Conservation (phyloP, 1,284 basidiomycete genomes). For the Moesziomyces antarcticus region DNA sequence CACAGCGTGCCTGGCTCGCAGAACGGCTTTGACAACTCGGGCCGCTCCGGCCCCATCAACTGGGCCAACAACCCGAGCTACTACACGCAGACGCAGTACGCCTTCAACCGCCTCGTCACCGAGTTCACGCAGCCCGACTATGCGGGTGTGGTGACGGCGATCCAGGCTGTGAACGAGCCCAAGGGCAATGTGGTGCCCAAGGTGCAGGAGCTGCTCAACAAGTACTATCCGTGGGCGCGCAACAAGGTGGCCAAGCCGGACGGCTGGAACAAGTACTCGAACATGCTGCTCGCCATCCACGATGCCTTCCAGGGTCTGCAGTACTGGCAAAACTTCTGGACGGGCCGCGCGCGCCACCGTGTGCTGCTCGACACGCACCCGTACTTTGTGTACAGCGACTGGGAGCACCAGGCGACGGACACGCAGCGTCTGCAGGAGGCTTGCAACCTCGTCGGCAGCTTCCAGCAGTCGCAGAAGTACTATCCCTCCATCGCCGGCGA, state of each 20-base stretch:
- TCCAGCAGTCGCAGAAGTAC: slow-evolving; percentile 45
- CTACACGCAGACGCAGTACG: slow-evolving; percentile 77
- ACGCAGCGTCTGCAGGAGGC: slow-evolving; percentile 50
- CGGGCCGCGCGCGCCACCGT: slow-evolving; percentile 41
- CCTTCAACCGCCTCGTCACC: slow-evolving; percentile 73
- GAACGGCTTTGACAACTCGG: slow-evolving; percentile 72
- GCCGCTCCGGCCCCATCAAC: slow-evolving; percentile 75
- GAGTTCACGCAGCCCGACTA: slow-evolving; percentile 54
- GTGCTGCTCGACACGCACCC: slow-evolving; percentile 59
- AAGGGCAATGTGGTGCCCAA: slow-evolving; percentile 38
- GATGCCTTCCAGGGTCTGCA: slow-evolving; percentile 80
- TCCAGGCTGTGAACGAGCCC: slow-evolving; percentile 65
- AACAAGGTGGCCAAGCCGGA: slow-evolving; percentile 55
- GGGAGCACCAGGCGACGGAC: slow-evolving; percentile 43
- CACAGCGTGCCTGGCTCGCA: slow-evolving; percentile 70
- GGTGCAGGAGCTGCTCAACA: slow-evolving; percentile 37
- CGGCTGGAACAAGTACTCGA: slow-evolving; percentile 41
- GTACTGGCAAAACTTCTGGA: slow-evolving; percentile 75
- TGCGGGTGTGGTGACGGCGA: slow-evolving; percentile 53
- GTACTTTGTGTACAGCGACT: slow-evolving; percentile 59
- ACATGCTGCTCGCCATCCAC: slow-evolving; percentile 73
- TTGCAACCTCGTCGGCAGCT: slow-evolving; percentile 31
- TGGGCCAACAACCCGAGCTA: slow-evolving; percentile 80
- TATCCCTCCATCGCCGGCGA: slow-evolving; percentile 60
- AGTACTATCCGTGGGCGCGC: slow-evolving; percentile 56